phyloP scores from a whole-genome alignment of 2,329 filamentous ascomycete species.

The Mycosphaerelloides madeirae region DNA sequence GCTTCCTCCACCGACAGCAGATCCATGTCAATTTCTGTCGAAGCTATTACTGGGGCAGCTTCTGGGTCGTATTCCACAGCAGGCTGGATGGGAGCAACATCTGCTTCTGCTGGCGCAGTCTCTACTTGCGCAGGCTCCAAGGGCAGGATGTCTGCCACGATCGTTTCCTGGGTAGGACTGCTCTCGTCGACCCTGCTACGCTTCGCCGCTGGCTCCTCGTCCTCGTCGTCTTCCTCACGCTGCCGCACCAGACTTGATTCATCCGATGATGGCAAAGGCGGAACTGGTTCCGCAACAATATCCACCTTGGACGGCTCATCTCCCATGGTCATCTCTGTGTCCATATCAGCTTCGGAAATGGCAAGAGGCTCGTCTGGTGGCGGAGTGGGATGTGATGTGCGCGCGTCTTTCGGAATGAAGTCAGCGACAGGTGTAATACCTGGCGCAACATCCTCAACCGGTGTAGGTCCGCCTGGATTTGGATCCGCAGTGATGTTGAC shows the following conservation, averaged over 20 bases:
- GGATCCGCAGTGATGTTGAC: slow-evolving; percentile 17
- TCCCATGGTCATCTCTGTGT: slow-evolving; percentile 21
- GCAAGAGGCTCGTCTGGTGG: slow-evolving; percentile 39
- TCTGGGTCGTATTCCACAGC: too few species aligned
- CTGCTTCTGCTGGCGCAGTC: neutral
- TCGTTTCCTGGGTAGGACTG: slow-evolving; percentile 5
- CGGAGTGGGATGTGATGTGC: slow-evolving; percentile 40
- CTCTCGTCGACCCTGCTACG: slow-evolving; percentile 70
- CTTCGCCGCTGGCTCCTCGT: slow-evolving; percentile 65
- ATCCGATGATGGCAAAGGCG: slow-evolving; percentile 14
- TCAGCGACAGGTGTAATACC: slow-evolving; percentile 42
- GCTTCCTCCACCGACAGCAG: too few species aligned
- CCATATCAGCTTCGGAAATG: slow-evolving; percentile 26
- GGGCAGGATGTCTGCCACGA: slow-evolving; percentile 6
- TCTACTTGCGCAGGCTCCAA: neutral
- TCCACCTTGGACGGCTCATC: slow-evolving; percentile 12
- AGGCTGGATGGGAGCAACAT: neutral
- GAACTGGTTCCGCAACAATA: slow-evolving; percentile 15
- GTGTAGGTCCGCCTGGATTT: slow-evolving; percentile 31
- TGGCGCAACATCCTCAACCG: slow-evolving; percentile 38
- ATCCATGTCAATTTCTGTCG: neutral
- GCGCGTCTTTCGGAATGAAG: slow-evolving; percentile 39
- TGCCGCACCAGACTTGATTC: slow-evolving; percentile 62
- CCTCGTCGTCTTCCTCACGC: slow-evolving; percentile 72
- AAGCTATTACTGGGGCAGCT: neutral